Evolutionary conservation across 805 yeast species (phyloP).

Genomic region (Monosporozyma solicola): DNA sequence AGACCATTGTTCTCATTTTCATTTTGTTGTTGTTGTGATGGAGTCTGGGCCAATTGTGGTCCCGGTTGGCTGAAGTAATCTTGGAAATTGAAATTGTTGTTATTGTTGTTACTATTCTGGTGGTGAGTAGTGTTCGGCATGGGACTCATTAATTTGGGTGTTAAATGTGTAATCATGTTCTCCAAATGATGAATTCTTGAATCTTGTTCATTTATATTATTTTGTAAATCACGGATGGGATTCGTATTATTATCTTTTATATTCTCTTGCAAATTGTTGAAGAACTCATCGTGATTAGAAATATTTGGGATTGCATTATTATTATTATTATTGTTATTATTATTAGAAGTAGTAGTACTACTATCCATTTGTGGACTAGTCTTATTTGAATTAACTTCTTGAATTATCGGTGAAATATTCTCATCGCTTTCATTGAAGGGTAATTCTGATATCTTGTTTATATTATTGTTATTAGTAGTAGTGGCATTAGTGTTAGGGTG

Average conservation of each 20-base stretch:
- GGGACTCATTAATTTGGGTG: conserved; percentile 3
- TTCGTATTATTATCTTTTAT: not conserved
- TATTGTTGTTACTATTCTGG: not conserved
- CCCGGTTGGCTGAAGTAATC: not conserved
- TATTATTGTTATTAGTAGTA: not conserved
- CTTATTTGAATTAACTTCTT: not conserved
- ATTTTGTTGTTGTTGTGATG: not conserved
- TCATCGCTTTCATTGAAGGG: conserved; percentile 19
- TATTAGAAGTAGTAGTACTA: not conserved
- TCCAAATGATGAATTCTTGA: conserved; percentile 26
- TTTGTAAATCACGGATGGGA: conserved; percentile 17
- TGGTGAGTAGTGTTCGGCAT: not conserved
- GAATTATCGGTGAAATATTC: not conserved
- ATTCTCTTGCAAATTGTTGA: not conserved
- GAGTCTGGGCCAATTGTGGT: not conserved
- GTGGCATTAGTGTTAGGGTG: not conserved
- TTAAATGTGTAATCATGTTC: conserved; percentile 16
- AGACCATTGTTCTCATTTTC: not conserved
- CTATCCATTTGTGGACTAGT: not conserved
- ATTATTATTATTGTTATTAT: not conserved
- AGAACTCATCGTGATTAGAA: not conserved
- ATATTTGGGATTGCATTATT: not conserved
- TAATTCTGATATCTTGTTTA: conserved; percentile 16
- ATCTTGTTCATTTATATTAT: conserved; percentile 26
- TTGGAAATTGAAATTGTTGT: not conserved